Conservation (phyloP, 2,329 filamentous ascomycete species). For the Trichoderma cornu-damae region DNA sequence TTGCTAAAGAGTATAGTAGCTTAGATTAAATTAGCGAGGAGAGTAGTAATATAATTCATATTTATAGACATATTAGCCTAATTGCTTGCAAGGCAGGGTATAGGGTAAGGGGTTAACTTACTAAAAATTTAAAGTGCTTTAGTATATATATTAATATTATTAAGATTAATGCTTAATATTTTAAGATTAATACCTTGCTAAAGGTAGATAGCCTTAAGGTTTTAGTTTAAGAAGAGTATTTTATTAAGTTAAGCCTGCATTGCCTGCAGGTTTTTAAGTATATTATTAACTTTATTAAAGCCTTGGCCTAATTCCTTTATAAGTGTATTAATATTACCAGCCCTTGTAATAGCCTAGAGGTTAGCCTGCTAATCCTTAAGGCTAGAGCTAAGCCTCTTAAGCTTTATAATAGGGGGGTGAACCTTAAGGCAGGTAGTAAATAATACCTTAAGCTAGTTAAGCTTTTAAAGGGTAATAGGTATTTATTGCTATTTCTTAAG, state of each 20-base stretch:
- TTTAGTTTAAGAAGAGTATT: background rate
- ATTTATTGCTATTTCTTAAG: accelerated
- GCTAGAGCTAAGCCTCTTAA: too few relatives aligned
- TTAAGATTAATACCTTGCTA: background rate
- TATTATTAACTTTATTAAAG: background rate
- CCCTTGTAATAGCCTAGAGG: background rate
- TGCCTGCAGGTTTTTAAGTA: background rate
- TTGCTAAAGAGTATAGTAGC: background rate
- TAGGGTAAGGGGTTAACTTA: too few relatives aligned
- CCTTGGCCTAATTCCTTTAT: too few relatives aligned
- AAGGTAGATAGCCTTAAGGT: background rate
- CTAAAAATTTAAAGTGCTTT: background rate
- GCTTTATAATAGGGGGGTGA: too few relatives aligned
- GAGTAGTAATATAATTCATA: background rate
- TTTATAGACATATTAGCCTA: background rate
- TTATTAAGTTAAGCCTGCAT: background rate
- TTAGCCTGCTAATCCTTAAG: background rate
- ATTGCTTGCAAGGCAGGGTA: too few relatives aligned
- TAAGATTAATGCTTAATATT: background rate
- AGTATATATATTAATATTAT: background rate
- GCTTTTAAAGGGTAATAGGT: background rate
- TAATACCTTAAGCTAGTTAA: background rate
- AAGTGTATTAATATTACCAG: background rate
- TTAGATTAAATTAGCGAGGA: background rate
- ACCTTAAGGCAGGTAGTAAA: too few relatives aligned